A percentile compares a stretch with the other conserved stretches of the same genome.
Evolutionary conservation across 2,329 filamentous ascomycete species (phyloP).

Genomic region (Talaromyces atroroseus): DNA sequence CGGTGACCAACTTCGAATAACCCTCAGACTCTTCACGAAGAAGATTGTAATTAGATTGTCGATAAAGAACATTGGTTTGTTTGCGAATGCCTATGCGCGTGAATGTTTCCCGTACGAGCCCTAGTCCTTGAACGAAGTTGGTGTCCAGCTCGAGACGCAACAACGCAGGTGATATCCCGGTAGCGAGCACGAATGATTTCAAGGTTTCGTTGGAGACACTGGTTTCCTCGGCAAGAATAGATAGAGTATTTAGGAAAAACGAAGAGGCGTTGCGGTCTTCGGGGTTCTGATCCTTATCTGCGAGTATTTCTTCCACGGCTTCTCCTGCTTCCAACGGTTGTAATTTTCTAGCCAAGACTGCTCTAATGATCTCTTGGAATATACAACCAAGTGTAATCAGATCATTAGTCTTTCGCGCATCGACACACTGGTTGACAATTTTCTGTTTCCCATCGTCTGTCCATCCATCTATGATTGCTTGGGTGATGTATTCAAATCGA

Average conservation of each 20-base stretch:
- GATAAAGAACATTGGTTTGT: slow-evolving; percentile 87
- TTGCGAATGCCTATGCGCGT: slow-evolving; percentile 76
- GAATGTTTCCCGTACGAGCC: slow-evolving; percentile 81
- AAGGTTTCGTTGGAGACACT: slow-evolving; percentile 57
- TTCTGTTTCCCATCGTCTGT: slow-evolving; percentile 58
- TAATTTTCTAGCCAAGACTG: slow-evolving; percentile 65
- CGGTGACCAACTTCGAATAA: slow-evolving; percentile 91
- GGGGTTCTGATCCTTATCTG: slow-evolving; percentile 43
- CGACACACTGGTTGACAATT: slow-evolving; percentile 59
- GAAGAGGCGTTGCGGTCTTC: slow-evolving; percentile 57
- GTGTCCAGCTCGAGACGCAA: slow-evolving; percentile 83
- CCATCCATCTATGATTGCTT: slow-evolving; percentile 65
- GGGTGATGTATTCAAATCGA: slow-evolving; percentile 70
- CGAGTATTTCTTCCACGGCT: slow-evolving; percentile 68
- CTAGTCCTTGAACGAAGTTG: slow-evolving; percentile 66
- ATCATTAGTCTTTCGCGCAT: slow-evolving; percentile 64
- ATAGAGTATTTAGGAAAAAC: slow-evolving; percentile 77
- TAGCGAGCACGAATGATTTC: slow-evolving; percentile 64
- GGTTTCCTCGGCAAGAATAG: slow-evolving; percentile 64
- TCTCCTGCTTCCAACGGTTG: slow-evolving; percentile 63
- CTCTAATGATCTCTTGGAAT: slow-evolving; percentile 79
- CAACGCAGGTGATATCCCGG: slow-evolving; percentile 63
- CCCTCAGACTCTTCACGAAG: slow-evolving; percentile 93
- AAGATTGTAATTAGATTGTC: slow-evolving; percentile 94
- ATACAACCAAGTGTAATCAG: slow-evolving; percentile 62